Conservation (phyloP, 148 eudicot species). For the Drosera capensis region DNA sequence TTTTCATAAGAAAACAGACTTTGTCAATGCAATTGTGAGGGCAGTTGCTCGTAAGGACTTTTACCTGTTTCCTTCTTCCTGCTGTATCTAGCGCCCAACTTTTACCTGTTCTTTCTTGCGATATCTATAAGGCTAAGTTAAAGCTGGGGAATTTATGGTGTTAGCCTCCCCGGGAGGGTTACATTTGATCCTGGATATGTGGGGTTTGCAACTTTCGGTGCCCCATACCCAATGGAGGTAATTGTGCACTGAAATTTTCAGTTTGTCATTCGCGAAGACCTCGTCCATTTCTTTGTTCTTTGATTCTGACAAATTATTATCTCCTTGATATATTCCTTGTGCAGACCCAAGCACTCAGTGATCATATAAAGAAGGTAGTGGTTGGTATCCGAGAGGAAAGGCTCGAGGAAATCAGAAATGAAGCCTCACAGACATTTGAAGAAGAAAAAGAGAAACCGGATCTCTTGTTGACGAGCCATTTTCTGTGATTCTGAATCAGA, state of each 20-base stretch:
- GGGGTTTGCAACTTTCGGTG: conserved; percentile 83
- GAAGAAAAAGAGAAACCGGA: conserved; percentile 53
- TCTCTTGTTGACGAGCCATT: conserved; percentile 69
- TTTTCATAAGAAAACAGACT: conserved; percentile 51
- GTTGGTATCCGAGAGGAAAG: conserved; percentile 64
- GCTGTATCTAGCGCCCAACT: background rate
- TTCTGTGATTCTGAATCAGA: conserved; percentile 20
- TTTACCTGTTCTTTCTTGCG: background rate
- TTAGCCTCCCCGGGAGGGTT: conserved; percentile 79
- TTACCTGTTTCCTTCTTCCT: background rate
- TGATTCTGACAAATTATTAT: no score
- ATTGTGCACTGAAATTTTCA: conserved; percentile 2
- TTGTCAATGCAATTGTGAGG: conserved; percentile 51
- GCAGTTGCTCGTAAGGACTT: conserved; percentile 75
- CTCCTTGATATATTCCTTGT: no score
- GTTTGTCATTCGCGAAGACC: background rate
- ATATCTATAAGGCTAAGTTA: background rate
- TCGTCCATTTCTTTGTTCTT: no score
- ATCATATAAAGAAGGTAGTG: conserved; percentile 72
- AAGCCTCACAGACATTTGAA: conserved; percentile 31
- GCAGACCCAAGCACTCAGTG: conserved; percentile 65
- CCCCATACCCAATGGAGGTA: conserved; percentile 84
- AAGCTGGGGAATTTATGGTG: conserved; percentile 79
- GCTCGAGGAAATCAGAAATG: conserved; percentile 44
- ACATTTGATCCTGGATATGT: conserved; percentile 88